Base-by-base conservation (phyloP, 2,329 filamentous ascomycete species). In the Stylonectria norvegica region DNA sequence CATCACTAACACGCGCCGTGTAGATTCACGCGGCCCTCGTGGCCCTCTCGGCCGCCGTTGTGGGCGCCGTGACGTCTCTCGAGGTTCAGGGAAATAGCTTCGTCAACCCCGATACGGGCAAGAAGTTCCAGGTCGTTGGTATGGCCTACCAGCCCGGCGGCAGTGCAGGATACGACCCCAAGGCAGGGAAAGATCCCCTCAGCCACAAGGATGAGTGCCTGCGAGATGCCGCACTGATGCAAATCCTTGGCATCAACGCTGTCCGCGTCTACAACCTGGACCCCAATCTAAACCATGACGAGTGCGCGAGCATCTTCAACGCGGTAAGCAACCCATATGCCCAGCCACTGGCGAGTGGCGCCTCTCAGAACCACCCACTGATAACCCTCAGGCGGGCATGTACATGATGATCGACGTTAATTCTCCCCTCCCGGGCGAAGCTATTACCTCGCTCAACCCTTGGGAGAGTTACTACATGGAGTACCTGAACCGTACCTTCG, bases 341-440 rank as follows among this genome's bases (percentile, higher is more conserved):
- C 6, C 11, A 4, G 11, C 18, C 17, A 17, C 3, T 17, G 2
- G 12, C 8, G 14, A 12, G 14, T 14, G 15, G n/a, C 3, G 10
- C 12, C 18, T 18, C 20, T 1, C n/a, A n/a, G 4, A 4, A 19
- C 14, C 5, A n/a, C 23, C 12, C 5, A 23, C 49, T 50, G 6
- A 5, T 23, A 2, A 17, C 15, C 8, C 5, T 20, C 14, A 71
- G 68, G 78, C 79, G 47, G 80, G 80, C 58, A 84, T 84, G 63
- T 84, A 83, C 66, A 79, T 84, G 76, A 65, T 83, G 54, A 69
- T 84, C 51, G 80, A 85, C 55, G 81, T 85, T 61, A 85, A 85
- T 68, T 81, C 79, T 30, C 81, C 81, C 34, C 65, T 80, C 4
- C 61, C 68, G 7, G 79, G 78, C 42, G 75, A 83, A 62, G 70